A percentile compares a stretch with the other conserved stretches of the same genome.
phyloP scores from a whole-genome alignment of 352 stramenopile genomes.

The Pythium grandisporangium region DNA sequence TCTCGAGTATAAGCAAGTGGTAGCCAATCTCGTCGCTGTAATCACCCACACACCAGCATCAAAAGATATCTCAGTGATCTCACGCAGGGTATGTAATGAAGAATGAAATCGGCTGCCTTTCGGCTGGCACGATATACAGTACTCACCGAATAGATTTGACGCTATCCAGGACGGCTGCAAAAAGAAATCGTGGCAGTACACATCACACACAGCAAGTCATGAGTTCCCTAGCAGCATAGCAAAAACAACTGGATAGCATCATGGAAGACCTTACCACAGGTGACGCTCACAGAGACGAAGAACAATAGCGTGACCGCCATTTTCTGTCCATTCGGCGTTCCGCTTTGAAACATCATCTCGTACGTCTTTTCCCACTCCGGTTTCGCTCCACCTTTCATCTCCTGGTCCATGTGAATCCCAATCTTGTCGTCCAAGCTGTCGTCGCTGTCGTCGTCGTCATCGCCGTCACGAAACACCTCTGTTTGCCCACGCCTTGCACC shows the following conservation, averaged over 20 bases:
- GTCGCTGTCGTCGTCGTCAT: slow-evolving; percentile 14
- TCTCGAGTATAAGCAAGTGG: slow-evolving; percentile 56
- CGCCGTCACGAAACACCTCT: too few species aligned
- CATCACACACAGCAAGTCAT: neutral
- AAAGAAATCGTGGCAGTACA: neutral
- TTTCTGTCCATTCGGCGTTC: slow-evolving; percentile 50
- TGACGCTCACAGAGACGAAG: slow-evolving; percentile 62
- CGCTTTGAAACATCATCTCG: slow-evolving; percentile 65
- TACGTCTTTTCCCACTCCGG: slow-evolving; percentile 60
- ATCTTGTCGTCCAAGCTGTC: slow-evolving; percentile 37
- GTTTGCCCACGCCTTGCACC: too few species aligned
- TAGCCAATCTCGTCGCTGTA: slow-evolving; percentile 44
- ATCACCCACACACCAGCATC: neutral
- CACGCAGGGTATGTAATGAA: too few species aligned
- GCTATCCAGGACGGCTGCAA: slow-evolving; percentile 54
- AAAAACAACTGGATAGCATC: too few species aligned
- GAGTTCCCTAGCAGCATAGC: neutral
- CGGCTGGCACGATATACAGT: too few species aligned
- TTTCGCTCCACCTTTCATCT: slow-evolving; percentile 57
- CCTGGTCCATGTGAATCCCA: slow-evolving; percentile 59
- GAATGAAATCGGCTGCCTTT: too few species aligned
- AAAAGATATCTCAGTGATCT: too few species aligned
- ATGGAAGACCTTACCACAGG: slow-evolving; percentile 32
- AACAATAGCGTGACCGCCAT: slow-evolving; percentile 60
- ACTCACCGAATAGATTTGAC: slow-evolving; percentile 56